These are phyloP conservation scores for Mycena sp. DNA, from an alignment of 1,284 basidiomycete genomes.

Conservation along the genomic window DNA sequence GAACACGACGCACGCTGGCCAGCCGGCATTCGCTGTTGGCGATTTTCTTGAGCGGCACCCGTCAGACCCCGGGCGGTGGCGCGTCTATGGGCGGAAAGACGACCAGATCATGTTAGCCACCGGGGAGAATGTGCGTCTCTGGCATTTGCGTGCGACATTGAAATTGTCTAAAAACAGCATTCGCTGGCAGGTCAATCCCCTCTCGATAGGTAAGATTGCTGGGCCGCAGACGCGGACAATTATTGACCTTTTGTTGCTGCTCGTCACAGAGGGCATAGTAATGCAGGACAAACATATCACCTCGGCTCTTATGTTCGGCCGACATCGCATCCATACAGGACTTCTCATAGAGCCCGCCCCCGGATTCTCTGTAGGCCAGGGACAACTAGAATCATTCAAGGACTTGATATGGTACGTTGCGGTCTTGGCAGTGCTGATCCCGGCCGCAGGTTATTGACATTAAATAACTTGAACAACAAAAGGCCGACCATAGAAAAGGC, in stretches of 20 bases:
- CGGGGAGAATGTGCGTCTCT: constrained; percentile 50
- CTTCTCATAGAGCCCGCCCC: not conserved
- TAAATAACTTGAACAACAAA: no score
- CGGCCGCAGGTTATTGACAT: no score
- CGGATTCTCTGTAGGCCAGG: not conserved
- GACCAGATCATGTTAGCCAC: constrained; percentile 56
- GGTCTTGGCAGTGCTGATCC: not conserved
- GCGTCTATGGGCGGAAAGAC: constrained; percentile 49
- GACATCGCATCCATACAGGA: constrained; percentile 7
- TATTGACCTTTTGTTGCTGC: not conserved
- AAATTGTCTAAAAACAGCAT: not conserved
- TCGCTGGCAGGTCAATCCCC: constrained; percentile 1
- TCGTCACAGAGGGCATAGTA: constrained; percentile 7
- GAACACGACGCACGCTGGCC: constrained; percentile 25
- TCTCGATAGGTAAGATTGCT: not conserved
- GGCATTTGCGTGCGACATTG: not conserved
- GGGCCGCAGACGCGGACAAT: not conserved
- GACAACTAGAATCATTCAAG: not conserved
- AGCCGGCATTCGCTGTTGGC: constrained; percentile 37
- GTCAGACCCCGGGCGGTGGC: constrained; percentile 45
- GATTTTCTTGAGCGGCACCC: constrained; percentile 52
- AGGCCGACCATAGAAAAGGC: constrained; percentile 7
- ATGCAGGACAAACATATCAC: constrained; percentile 6
- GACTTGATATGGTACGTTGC: constrained; percentile 4
- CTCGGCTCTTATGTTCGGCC: constrained; percentile 5